phyloP scores from a whole-genome alignment of 257 asterid genomes.

The Salvia rosmarinus region DNA sequence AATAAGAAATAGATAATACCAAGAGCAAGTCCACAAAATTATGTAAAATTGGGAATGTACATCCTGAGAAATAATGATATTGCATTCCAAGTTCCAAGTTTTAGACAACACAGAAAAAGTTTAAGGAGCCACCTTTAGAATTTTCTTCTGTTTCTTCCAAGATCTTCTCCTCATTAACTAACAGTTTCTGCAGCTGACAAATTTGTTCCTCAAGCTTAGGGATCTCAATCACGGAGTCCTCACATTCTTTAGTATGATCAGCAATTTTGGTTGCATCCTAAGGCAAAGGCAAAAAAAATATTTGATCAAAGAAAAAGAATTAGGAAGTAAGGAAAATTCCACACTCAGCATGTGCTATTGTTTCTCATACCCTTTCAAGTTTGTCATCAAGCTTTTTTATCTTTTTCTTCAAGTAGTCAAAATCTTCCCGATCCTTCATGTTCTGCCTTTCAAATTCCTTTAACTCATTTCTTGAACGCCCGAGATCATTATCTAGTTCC shows the following conservation, averaged over 20 bases:
- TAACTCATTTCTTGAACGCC: constrained; percentile 73
- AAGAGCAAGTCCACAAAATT: not conserved
- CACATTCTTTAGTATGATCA: constrained; percentile 70
- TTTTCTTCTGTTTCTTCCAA: constrained; percentile 79
- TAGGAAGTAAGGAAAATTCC: not conserved
- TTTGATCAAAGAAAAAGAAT: constrained; percentile 5
- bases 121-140: constrained; percentile 60
- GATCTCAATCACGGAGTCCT: constrained; percentile 72
- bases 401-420: constrained; percentile 84
- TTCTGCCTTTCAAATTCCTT: constrained; percentile 98
- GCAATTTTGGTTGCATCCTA: constrained; percentile 75
- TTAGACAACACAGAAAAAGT: not conserved
- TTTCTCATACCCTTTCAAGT: constrained; percentile 71
- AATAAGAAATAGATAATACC: not conserved
- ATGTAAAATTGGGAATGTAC: constrained; percentile 10
- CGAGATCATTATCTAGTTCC: constrained; percentile 74
- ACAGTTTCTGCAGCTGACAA: constrained; percentile 65
- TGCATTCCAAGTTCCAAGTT: not conserved
- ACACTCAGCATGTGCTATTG: not conserved
- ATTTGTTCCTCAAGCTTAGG: constrained; percentile 80
- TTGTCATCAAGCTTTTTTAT: constrained; percentile 80
- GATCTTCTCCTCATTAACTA: constrained; percentile 72
- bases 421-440: constrained; percentile 78
- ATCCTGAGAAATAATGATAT: constrained; percentile 3
- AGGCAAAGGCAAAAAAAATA: constrained; percentile 20